These are phyloP conservation scores for Citrus mangshanensis DNA, from an alignment of 345 rosid species.

Conservation along the genomic window DNA sequence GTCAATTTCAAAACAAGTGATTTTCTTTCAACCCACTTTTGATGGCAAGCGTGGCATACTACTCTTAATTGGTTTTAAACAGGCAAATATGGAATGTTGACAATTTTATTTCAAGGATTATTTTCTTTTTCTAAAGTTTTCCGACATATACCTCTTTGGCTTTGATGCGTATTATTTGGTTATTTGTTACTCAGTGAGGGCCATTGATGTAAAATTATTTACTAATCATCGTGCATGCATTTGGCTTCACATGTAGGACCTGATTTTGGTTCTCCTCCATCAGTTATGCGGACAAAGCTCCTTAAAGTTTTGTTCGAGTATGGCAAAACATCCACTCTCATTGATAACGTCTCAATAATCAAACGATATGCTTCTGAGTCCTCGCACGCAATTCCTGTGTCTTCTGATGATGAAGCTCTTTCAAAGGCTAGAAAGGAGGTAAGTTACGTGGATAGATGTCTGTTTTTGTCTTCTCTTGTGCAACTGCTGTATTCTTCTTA, in stretches of 20 bases:
- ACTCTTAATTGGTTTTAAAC: not conserved
- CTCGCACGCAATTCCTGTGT: constrained; percentile 74
- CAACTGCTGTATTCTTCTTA: not conserved
- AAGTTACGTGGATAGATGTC: constrained; percentile 3
- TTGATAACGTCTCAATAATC: constrained; percentile 65
- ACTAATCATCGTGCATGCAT: constrained; percentile 10
- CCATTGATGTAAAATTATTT: constrained; percentile 2
- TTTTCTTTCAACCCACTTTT: not conserved
- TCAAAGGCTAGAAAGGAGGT: constrained; percentile 82
- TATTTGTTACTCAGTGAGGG: not conserved
- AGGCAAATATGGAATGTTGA: not conserved
- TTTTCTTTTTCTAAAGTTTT: not conserved
- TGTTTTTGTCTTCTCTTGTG: not conserved
- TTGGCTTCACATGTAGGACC: constrained; percentile 59
- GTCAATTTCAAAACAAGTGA: not conserved
- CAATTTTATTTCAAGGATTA: not conserved
- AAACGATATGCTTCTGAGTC: constrained; percentile 73
- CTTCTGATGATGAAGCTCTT: constrained; percentile 82
- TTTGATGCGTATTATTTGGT: not conserved
- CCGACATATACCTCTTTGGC: not conserved
- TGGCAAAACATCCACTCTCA: constrained; percentile 69
- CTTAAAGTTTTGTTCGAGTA: constrained; percentile 63
- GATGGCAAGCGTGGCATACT: not conserved
- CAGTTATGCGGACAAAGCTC: constrained; percentile 58
- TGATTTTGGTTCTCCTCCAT: constrained; percentile 79